These are phyloP conservation scores for Favolaschia claudopus DNA, from an alignment of 768 basidiomycete genomes.

Conservation along the genomic window DNA sequence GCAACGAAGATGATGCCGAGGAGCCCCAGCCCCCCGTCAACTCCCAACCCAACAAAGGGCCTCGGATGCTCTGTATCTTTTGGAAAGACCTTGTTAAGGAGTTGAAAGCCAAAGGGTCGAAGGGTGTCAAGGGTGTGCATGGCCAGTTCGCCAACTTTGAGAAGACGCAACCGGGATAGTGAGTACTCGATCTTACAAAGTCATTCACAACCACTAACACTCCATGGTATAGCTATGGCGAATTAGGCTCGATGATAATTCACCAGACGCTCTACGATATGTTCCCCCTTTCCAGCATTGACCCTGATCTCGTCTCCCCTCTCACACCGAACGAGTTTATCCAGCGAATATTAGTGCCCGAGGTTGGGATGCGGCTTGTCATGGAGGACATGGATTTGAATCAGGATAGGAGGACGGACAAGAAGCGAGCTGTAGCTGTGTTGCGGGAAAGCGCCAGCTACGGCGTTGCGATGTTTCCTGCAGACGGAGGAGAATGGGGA, in stretches of 20 bases:
- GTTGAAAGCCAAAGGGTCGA: slow-evolving; percentile 69
- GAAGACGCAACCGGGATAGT: slow-evolving; percentile 91
- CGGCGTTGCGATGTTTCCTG: slow-evolving; percentile 87
- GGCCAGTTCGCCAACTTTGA: slow-evolving; percentile 84
- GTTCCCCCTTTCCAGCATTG: slow-evolving; percentile 70
- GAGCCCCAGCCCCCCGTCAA: slow-evolving; percentile 27
- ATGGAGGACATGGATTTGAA: slow-evolving; percentile 70
- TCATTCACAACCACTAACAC: neutral
- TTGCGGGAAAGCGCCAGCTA: slow-evolving; percentile 82
- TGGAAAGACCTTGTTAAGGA: slow-evolving; percentile 74
- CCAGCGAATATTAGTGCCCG: slow-evolving; percentile 88
- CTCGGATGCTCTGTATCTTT: slow-evolving; percentile 59
- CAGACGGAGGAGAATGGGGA: slow-evolving; percentile 53
- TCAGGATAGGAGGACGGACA: slow-evolving; percentile 43
- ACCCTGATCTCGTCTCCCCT: slow-evolving; percentile 62
- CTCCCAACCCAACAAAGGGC: slow-evolving; percentile 33
- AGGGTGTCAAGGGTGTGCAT: slow-evolving; percentile 69
- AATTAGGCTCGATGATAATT: slow-evolving; percentile 83
- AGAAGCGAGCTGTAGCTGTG: slow-evolving; percentile 57
- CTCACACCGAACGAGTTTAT: slow-evolving; percentile 81
- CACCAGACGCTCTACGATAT: slow-evolving; percentile 77
- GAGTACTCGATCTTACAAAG: slow-evolving; percentile 40
- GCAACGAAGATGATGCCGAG: slow-evolving; percentile 32
- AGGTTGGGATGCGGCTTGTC: slow-evolving; percentile 84
- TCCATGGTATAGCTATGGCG: slow-evolving; percentile 72